These are phyloP conservation scores for Metschnikowia lochheadii DNA, from an alignment of 805 yeast species.

Conservation along the genomic window DNA sequence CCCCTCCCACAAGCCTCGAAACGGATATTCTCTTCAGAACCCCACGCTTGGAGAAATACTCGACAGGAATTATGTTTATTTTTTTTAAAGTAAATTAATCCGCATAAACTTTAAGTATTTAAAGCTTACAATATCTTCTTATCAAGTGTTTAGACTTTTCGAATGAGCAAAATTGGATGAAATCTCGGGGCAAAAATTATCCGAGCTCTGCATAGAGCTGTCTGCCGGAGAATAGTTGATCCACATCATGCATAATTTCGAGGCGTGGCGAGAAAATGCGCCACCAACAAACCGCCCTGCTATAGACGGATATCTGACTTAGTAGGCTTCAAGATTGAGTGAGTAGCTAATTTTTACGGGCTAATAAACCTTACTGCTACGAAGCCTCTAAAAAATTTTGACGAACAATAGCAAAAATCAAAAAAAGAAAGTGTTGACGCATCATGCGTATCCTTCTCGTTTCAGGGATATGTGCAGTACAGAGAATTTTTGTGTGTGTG, in stretches of 20 bases:
- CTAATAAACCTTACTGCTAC: not conserved
- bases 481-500: not conserved
- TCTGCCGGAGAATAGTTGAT: slow-evolving; percentile 3
- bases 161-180: not conserved
- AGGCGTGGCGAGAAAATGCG: not conserved
- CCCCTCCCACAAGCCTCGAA: not conserved
- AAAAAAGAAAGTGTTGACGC: not conserved
- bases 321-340: too few relatives aligned
- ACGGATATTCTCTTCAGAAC: not conserved
- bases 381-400: not conserved
- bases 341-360: too few relatives aligned
- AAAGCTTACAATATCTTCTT: not conserved
- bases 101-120: too few relatives aligned
- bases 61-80: too few relatives aligned
- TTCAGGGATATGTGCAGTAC: not conserved
- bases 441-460: not conserved
- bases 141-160: not conserved
- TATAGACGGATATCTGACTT: too few relatives aligned
- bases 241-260: slow-evolving; percentile 1
- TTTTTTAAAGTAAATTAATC: too few relatives aligned
- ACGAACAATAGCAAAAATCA: not conserved
- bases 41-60: too few relatives aligned
- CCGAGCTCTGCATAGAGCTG: slow-evolving; percentile 1
- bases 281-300: not conserved
- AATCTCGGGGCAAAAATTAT: not conserved